A percentile compares a stretch with the other conserved stretches of the same genome.
Conservation (phyloP, 2,329 filamentous ascomycete species). For the Microascus cirrosus region DNA sequence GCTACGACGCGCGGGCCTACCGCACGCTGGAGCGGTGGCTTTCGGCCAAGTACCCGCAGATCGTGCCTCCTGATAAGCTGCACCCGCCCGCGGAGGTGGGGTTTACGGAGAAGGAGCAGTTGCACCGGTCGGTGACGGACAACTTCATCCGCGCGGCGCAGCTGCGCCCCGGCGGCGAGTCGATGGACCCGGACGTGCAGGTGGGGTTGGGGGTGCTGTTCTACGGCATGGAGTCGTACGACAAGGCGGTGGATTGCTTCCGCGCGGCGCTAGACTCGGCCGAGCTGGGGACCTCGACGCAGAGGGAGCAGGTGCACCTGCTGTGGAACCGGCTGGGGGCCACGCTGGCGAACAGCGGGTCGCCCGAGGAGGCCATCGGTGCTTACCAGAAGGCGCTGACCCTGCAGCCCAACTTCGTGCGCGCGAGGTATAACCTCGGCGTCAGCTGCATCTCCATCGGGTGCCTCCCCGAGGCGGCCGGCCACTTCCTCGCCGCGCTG, state of each 20-base stretch:
- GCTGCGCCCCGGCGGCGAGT: constrained; percentile 79
- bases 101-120: constrained; percentile 81
- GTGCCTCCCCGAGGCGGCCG: constrained; percentile 84
- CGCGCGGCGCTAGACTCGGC: constrained; percentile 77
- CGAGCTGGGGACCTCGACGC: constrained; percentile 74
- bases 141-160: constrained; percentile 90
- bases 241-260: constrained; percentile 98
- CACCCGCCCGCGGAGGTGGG: constrained; percentile 74
- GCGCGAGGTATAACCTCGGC: constrained; percentile 91
- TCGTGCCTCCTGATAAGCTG: constrained; percentile 62
- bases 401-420: constrained; percentile 90
- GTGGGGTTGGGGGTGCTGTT: constrained; percentile 94
- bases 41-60: constrained; percentile 81
- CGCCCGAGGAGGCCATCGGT: constrained; percentile 89
- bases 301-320: constrained; percentile 76
- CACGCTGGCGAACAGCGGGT: constrained; percentile 88
- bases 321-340: constrained; percentile 96
- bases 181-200: constrained; percentile 98
- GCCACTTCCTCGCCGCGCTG: constrained; percentile 82
- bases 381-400: constrained; percentile 89
- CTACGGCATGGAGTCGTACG: constrained; percentile 95
- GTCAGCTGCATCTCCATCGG: constrained; percentile 97
- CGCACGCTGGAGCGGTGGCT: constrained; percentile 94
- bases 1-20: constrained; percentile 95
- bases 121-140: constrained; percentile 84